Evolutionary conservation across 2,329 filamentous ascomycete genomes (phyloP).

Genomic region (Sarocladiaceae sp.): DNA sequence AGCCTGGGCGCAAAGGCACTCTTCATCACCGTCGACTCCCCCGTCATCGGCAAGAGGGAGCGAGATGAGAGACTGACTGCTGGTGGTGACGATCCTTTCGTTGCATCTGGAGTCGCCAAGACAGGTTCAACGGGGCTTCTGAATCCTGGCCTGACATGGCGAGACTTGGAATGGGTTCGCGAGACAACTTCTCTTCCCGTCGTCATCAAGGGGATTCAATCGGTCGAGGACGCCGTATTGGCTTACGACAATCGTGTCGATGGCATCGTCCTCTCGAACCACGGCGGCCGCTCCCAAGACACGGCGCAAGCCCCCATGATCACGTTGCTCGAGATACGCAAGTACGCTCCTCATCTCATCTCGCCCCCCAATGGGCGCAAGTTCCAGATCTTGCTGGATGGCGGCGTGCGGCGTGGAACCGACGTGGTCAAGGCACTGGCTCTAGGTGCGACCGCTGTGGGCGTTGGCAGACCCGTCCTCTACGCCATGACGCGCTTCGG

Average conservation of each 20-base stretch:
- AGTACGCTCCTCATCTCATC: constrained; percentile 8
- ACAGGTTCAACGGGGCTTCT: background rate
- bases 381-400: constrained; percentile 53
- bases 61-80: constrained; percentile 35
- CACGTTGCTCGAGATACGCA: constrained; percentile 13
- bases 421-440: constrained; percentile 64
- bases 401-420: constrained; percentile 56
- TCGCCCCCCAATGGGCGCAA: background rate
- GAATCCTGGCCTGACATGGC: constrained; percentile 1
- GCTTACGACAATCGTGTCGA: constrained; percentile 24
- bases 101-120: constrained; percentile 15
- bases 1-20: constrained; percentile 59
- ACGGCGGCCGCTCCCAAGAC: constrained; percentile 35
- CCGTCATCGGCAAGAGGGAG: constrained; percentile 49
- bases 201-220: constrained; percentile 32
- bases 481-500: constrained; percentile 33
- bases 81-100: constrained; percentile 18
- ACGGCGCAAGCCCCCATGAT: constrained; percentile 15
- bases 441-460: constrained; percentile 56
- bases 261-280: constrained; percentile 35
- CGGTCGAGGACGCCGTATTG: constrained; percentile 28
- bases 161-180: constrained; percentile 26
- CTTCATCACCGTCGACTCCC: constrained; percentile 54
- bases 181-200: constrained; percentile 27
- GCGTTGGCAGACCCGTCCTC: constrained; percentile 55